Evolutionary conservation across 805 yeast species (phyloP), one percentile per base, ranked within the genome.

Genomic region (Metschnikowia amazonensis): DNA sequence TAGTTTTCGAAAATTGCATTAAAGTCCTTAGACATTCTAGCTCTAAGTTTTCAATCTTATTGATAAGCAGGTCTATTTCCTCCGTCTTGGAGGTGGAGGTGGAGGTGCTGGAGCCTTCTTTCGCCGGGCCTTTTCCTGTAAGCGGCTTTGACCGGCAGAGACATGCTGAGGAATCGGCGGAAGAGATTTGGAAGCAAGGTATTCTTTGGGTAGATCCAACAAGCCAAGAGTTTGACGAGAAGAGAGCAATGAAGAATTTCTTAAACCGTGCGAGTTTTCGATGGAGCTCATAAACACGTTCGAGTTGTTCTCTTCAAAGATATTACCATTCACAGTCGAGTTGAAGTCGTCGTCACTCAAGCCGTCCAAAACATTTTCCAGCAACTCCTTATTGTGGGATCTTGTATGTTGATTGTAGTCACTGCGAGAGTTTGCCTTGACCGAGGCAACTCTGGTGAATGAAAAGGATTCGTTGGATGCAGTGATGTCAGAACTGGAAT

Each of bases 31-130:
- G n/a, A n/a, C n/a, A n/a, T n/a, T n/a, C n/a, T 28, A n/a, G 5
- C 24, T 10, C 3, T n/a, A 28, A n/a, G 16, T 16, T n/a, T 2
- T 1, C 16, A 13, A 3, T 28, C 31, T 10, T 9, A 10, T 27
- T 27, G 21, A 20, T 16, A 20, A 32, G 16, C 16, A 21, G 13
- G 25, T 17, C 27, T 31, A 30, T 25, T 28, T 30, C 40, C 52
- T 46, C 21, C 47, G 42, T 13, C 55, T 46, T n/a, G 52, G 49
- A 7, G 57, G 57, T 10, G 61, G 56, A 5, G 67, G 65, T 2
- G 74, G 74, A 5, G 74, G 74, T 4, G 74, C 72, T 1, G 76
- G 74, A 1, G 74, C 65, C 42, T 58, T 62, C 46, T 69, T 68
- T 41, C 44, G 59, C 39, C 55, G 47, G 11, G 72, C 70, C 43